Conservation (phyloP, 257 asterid species). For the Scutellaria barbata region DNA sequence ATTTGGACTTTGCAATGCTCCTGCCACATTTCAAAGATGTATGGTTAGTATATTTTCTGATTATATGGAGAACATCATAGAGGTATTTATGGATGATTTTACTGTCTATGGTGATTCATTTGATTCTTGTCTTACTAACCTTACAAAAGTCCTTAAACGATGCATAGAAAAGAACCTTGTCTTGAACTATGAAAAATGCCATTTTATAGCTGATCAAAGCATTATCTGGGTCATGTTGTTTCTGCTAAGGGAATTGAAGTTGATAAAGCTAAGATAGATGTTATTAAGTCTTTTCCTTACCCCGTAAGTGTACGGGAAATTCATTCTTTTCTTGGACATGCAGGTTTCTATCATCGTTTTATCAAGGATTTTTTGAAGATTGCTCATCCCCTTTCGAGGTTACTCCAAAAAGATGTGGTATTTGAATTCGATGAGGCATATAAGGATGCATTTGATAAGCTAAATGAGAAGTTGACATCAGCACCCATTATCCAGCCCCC, state of each 20-base stretch:
- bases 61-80: too few species aligned
- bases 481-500: too few species aligned
- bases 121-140: background rate
- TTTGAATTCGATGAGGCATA: too few species aligned
- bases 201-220: too few species aligned
- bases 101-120: background rate
- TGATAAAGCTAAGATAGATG: background rate
- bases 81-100: too few species aligned
- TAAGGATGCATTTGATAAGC: background rate
- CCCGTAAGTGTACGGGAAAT: constrained; percentile 9
- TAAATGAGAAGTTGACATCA: background rate
- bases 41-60: too few species aligned
- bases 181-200: too few species aligned
- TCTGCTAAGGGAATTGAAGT: too few species aligned
- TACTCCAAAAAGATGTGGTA: background rate
- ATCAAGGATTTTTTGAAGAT: constrained; percentile 16
- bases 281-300: constrained; percentile 11
- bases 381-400: background rate
- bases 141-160: background rate
- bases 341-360: constrained; percentile 14
- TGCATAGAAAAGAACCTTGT: background rate
- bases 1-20: too few species aligned
- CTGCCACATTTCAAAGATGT: too few species aligned
- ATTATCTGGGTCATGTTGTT: too few species aligned
- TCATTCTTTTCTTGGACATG: constrained; percentile 11